These are phyloP conservation scores for Tolypocladium tropicale DNA, from an alignment of 2,329 filamentous ascomycete species.

Conservation along the genomic window DNA sequence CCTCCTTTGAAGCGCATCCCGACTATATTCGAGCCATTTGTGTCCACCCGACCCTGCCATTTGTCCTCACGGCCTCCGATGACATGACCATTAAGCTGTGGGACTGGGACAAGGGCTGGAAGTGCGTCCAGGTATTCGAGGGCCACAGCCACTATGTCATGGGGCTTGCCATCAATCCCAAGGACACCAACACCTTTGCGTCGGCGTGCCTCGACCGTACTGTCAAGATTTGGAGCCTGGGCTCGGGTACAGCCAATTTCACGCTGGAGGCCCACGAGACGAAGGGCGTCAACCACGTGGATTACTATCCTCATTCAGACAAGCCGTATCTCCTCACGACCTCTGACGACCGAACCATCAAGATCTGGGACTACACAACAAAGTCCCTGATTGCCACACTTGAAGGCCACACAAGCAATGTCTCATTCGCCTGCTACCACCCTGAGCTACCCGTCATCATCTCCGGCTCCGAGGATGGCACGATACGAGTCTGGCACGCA, in stretches of 20 bases:
- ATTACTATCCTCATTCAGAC: conserved; percentile 70
- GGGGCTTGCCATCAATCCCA: conserved; percentile 94
- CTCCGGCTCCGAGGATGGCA: conserved; percentile 94
- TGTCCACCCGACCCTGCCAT: conserved; percentile 90
- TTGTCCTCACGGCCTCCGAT: conserved; percentile 91
- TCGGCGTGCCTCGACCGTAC: conserved; percentile 93
- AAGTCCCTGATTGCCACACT: conserved; percentile 94
- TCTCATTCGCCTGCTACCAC: conserved; percentile 96
- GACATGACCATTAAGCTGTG: conserved; percentile 98
- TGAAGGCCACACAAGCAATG: conserved; percentile 95
- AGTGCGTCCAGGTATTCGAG: conserved; percentile 93
- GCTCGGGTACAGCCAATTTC: conserved; percentile 88
- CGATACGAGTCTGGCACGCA: conserved; percentile 96
- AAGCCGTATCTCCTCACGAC: conserved; percentile 89
- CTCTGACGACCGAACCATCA: conserved; percentile 91
- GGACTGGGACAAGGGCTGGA: conserved; percentile 99
- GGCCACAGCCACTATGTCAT: conserved; percentile 96
- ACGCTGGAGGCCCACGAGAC: conserved; percentile 95
- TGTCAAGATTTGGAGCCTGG: conserved; percentile 96
- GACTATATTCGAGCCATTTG: conserved; percentile 97
- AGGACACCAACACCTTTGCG: conserved; percentile 85
- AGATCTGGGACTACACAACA: conserved; percentile 98
- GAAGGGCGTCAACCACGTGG: conserved; percentile 96
- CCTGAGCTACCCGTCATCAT: conserved; percentile 95
- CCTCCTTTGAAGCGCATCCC: conserved; percentile 91